Evolutionary conservation across 2,329 filamentous ascomycete genomes (phyloP).

Genomic region (Nothophaeocryptopus gaeumannii): DNA sequence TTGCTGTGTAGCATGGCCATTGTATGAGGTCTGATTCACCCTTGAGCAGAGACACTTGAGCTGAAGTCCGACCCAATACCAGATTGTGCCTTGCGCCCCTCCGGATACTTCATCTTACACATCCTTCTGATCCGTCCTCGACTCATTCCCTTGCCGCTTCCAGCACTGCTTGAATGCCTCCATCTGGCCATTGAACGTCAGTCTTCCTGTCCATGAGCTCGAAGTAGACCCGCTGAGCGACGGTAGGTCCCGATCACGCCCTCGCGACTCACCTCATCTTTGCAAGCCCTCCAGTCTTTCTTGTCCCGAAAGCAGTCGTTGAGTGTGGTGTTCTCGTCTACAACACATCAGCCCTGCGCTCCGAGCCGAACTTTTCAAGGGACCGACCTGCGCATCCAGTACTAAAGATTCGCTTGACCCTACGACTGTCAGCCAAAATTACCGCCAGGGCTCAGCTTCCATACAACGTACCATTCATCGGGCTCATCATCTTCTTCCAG

Average conservation of each 20-base stretch:
- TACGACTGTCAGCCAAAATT: slow-evolving; percentile 40
- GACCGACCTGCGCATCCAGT: slow-evolving; percentile 81
- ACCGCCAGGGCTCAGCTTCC: neutral
- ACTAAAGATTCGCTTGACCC: slow-evolving; percentile 97
- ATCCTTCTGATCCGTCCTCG: slow-evolving; percentile 75
- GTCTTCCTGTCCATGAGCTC: neutral
- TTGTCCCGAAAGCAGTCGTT: slow-evolving; percentile 95
- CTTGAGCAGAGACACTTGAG: too few species aligned
- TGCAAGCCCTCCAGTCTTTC: slow-evolving; percentile 91
- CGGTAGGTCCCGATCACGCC: slow-evolving; percentile 3
- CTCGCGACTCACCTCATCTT: slow-evolving; percentile 68
- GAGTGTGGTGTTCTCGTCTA: slow-evolving; percentile 84
- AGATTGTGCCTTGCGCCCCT: too few species aligned
- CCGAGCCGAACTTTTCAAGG: neutral
- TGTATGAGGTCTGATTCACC: too few species aligned
- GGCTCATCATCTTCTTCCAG: slow-evolving; percentile 74
- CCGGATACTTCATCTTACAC: slow-evolving; percentile 38
- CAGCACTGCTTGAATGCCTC: slow-evolving; percentile 84
- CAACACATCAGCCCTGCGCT: slow-evolving; percentile 4
- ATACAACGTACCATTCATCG: slow-evolving; percentile 77
- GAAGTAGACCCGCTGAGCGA: neutral
- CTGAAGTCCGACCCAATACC: too few species aligned
- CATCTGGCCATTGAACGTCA: slow-evolving; percentile 60
- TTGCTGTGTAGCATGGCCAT: too few species aligned
- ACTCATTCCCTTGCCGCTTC: slow-evolving; percentile 84